Base-by-base conservation (phyloP, 768 basidiomycete species). In the Termitomyces sp. region DNA sequence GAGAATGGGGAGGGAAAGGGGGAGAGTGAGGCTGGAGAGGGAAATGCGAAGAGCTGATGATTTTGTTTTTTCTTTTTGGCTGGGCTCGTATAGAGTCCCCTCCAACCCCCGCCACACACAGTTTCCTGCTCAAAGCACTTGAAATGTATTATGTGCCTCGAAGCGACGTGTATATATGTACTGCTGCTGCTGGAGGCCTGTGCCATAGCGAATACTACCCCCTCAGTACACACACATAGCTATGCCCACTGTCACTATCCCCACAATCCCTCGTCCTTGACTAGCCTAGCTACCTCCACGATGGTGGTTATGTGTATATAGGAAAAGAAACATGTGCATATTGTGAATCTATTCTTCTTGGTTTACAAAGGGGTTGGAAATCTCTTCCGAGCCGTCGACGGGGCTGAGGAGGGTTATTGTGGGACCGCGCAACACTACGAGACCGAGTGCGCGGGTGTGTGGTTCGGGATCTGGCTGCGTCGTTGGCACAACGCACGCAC, bases 371-470 rank as follows among this genome's bases (percentile, higher is more conserved):
- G 93, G 93, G 72, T 96, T 95, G 15, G 88, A 86, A 57, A 96
- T 95, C 71, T 95, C 93, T 71, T 95, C 94, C 58, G 86, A 94
- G 57, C 96, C 96, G 64, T 98, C 96, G 13, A 95, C 90, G 3
- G 96, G 96, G 68, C 92, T 95, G 59, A 98, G 80, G 7, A 98
- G 81, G 0, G 93, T 95, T 68, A 98, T 89, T 58, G 95, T 96
- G 0, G 96, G 95, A 12, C 96, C 96, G 47, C 96, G 82, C 22
- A 97, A 83, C 42, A 98, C 96, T 4, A 87, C 91, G 12, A 98
- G 76, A 15, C 96, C 96, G 4, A 98, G 78, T 7, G 77, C 67
- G 55, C 89, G 86, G 50, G 76, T 83, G 50, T 81, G 81, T 18
- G 79, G 82, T 64, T 89, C 81, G 24, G 86, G 85, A 63, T 87